phyloP scores from a whole-genome alignment of 345 rosid species.

The Salix brachista region DNA sequence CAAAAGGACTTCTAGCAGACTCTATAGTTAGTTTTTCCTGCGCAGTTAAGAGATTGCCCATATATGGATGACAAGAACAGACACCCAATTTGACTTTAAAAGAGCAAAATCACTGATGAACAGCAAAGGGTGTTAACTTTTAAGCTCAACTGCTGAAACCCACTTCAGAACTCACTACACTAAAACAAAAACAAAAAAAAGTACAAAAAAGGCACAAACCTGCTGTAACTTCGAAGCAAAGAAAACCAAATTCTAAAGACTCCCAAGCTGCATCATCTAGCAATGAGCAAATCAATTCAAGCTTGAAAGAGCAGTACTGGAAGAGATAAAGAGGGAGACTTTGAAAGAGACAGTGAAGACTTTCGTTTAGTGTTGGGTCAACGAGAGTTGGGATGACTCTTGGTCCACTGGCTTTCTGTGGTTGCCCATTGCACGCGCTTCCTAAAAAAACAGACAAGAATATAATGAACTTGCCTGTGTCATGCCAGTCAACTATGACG shows the following conservation, averaged over 20 bases:
- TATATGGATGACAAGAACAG: background rate
- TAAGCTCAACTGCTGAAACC: background rate
- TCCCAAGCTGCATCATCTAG: background rate
- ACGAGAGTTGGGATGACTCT: background rate
- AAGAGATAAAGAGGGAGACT: background rate
- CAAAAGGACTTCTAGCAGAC: background rate
- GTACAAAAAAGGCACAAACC: background rate
- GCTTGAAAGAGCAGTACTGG: background rate
- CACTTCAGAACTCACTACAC: background rate
- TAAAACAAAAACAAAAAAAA: background rate
- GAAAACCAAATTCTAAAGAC: background rate
- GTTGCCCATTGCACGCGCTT: background rate
- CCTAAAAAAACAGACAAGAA: background rate
- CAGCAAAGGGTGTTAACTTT: background rate
- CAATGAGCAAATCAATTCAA: background rate
- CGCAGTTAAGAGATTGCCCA: background rate
- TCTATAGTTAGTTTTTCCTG: background rate
- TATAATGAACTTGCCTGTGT: no score
- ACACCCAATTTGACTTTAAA: background rate
- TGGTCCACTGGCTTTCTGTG: background rate
- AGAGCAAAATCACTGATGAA: background rate
- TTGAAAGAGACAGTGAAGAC: background rate
- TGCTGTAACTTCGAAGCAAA: background rate
- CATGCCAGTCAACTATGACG: background rate
- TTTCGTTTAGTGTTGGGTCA: background rate